These are phyloP conservation scores for Arachis monticola DNA, from an alignment of 331 rosid species.

Conservation along the genomic window DNA sequence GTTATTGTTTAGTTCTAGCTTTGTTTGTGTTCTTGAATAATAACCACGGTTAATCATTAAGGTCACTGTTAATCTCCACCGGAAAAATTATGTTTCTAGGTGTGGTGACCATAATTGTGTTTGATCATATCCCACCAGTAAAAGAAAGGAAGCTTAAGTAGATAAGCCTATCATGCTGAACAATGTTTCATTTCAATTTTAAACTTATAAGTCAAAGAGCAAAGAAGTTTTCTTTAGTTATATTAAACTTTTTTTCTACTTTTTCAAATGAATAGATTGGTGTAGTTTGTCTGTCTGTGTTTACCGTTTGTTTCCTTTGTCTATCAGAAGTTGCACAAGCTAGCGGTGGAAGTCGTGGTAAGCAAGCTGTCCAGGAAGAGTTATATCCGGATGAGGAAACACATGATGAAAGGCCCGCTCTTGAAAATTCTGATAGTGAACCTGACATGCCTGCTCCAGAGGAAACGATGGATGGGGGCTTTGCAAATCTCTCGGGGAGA, in stretches of 20 bases:
- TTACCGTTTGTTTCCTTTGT: not conserved
- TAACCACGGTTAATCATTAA: not conserved
- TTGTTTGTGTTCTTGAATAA: conserved; percentile 1
- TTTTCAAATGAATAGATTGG: not conserved
- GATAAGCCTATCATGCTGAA: not conserved
- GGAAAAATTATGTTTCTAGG: no score
- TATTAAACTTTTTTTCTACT: not conserved
- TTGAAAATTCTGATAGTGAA: conserved; percentile 62
- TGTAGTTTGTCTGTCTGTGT: not conserved
- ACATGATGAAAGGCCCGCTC: conserved; percentile 53
- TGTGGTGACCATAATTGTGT: no score
- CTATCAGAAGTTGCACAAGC: conserved; percentile 53
- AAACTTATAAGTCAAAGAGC: not conserved
- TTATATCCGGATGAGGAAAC: conserved; percentile 52
- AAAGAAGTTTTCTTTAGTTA: conserved; percentile 1
- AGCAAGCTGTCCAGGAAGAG: conserved; percentile 44
- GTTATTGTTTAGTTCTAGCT: not conserved
- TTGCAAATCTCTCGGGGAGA: conserved; percentile 62
- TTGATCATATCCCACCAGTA: no score
- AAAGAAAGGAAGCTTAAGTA: not conserved
- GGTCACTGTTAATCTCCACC: not conserved
- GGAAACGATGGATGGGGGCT: conserved; percentile 35
- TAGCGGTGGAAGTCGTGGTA: conserved; percentile 43
- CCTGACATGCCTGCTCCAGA: conserved; percentile 50
- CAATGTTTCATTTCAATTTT: conserved; percentile 11